Evolutionary conservation across 495 filamentous ascomycete species (phyloP).

Genomic region (Lindgomyces ingoldianus): DNA sequence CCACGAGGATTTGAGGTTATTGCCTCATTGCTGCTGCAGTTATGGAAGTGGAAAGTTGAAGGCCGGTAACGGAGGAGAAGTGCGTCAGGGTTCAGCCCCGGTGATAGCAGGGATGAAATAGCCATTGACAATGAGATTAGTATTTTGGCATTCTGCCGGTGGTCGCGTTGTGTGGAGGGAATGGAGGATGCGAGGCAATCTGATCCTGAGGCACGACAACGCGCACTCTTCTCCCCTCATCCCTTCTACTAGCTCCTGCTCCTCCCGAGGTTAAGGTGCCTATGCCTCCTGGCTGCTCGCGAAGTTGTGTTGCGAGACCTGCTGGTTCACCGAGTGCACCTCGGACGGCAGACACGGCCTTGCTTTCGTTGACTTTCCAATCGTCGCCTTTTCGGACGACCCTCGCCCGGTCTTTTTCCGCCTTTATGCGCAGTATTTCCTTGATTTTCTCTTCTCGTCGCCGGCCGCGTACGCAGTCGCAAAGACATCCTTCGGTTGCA

Average conservation of each 20-base stretch:
- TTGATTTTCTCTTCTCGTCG: slow-evolving; percentile 32
- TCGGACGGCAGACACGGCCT: slow-evolving; percentile 32
- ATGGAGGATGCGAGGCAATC: slow-evolving; percentile 2
- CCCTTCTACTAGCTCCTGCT: background rate
- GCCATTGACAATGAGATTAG: background rate
- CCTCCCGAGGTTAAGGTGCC: background rate
- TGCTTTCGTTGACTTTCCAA: slow-evolving; percentile 36
- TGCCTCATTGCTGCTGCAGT: background rate
- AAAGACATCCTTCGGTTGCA: slow-evolving; percentile 44
- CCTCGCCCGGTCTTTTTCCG: slow-evolving; percentile 27
- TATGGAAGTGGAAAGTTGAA: background rate
- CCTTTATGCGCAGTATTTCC: slow-evolving; percentile 21
- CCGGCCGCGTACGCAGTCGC: slow-evolving; percentile 40
- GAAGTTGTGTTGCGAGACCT: background rate
- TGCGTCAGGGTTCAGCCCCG: background rate
- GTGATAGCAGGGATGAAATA: background rate
- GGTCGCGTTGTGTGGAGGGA: background rate
- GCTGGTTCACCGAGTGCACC: slow-evolving; percentile 18
- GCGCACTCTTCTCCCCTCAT: slow-evolving; percentile 31
- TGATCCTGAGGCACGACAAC: slow-evolving; percentile 28
- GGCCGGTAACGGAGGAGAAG: background rate
- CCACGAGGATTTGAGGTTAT: background rate
- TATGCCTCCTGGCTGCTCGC: background rate
- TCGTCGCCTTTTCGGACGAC: slow-evolving; percentile 34
- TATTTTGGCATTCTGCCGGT: slow-evolving; percentile 6